Evolutionary conservation across 176 grass and related monocot species (phyloP).

Genomic region (Oryza meridionalis): DNA sequence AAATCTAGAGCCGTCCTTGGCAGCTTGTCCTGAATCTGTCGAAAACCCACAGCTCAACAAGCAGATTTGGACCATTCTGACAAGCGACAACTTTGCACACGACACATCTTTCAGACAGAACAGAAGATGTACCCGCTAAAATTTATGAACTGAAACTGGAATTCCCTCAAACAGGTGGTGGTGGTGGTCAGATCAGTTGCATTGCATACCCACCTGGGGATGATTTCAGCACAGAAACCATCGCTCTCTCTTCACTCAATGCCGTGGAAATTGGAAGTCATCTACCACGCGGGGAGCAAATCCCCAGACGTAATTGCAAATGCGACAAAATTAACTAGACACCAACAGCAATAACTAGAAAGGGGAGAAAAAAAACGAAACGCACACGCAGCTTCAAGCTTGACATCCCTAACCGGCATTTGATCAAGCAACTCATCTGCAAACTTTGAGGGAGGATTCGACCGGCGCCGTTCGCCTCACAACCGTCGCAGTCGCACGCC

Average conservation of each 20-base stretch:
- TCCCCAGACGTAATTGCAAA: background rate
- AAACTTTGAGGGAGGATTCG: slow-evolving; percentile 27
- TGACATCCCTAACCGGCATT: slow-evolving; percentile 26
- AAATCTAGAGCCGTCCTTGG: background rate
- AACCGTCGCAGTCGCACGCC: slow-evolving; percentile 41
- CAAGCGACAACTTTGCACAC: slow-evolving; percentile 20
- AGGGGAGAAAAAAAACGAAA: background rate
- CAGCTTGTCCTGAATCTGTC: slow-evolving; percentile 25
- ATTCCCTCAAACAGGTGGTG: slow-evolving; percentile 43
- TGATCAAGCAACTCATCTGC: slow-evolving; percentile 45
- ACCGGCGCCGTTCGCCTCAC: slow-evolving; percentile 35
- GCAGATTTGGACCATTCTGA: slow-evolving; percentile 40
- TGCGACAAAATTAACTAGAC: background rate
- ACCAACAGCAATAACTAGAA: background rate
- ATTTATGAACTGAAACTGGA: slow-evolving; percentile 9
- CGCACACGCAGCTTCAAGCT: background rate
- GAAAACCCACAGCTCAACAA: slow-evolving; percentile 29
- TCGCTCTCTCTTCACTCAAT: background rate
- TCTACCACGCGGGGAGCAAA: background rate
- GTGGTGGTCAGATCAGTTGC: background rate
- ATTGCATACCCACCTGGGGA: background rate
- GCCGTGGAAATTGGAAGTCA: background rate
- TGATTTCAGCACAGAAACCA: background rate
- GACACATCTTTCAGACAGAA: slow-evolving; percentile 36
- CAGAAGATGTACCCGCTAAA: slow-evolving; percentile 18